Evolutionary conservation across 2,329 filamentous ascomycete species (phyloP).

Genomic region (Sclerotinia borealis): DNA sequence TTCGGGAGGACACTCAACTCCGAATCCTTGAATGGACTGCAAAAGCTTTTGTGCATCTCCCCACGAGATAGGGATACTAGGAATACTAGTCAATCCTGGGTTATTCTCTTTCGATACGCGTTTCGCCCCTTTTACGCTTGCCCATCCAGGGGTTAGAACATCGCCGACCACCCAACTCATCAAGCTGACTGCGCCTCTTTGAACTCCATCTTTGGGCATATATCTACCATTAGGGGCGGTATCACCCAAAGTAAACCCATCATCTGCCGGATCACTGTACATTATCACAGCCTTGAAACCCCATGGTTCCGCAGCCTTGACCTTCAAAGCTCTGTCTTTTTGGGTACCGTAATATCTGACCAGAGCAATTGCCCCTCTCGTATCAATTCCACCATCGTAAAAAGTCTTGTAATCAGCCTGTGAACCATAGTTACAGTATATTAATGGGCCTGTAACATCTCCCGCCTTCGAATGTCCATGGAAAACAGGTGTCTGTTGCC

Average conservation of each 20-base stretch:
- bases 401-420: conserved; percentile 74
- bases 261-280: conserved; percentile 83
- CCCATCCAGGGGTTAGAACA: conserved; percentile 83
- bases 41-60: conserved; percentile 78
- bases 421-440: conserved; percentile 91
- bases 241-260: conserved; percentile 69
- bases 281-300: conserved; percentile 85
- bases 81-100: conserved; percentile 71
- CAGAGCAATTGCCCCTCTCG: conserved; percentile 75
- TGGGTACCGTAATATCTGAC: conserved; percentile 76
- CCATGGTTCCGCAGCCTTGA: conserved; percentile 82
- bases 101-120: conserved; percentile 66
- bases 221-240: conserved; percentile 71
- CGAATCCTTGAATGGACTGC: conserved; percentile 67
- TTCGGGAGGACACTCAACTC: conserved; percentile 57
- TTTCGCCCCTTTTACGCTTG: conserved; percentile 59
- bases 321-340: conserved; percentile 68
- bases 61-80: conserved; percentile 86
- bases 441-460: conserved; percentile 75
- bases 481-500: conserved; percentile 70
- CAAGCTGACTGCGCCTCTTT: conserved; percentile 73
- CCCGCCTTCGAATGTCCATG: conserved; percentile 86
- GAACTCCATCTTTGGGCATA: conserved; percentile 76
- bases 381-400: conserved; percentile 62
- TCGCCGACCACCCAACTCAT: conserved; percentile 83